Evolutionary conservation across 1,284 basidiomycete species (phyloP), one percentile per base, ranked within the genome.

Genomic region (Sparassis latifolia): DNA sequence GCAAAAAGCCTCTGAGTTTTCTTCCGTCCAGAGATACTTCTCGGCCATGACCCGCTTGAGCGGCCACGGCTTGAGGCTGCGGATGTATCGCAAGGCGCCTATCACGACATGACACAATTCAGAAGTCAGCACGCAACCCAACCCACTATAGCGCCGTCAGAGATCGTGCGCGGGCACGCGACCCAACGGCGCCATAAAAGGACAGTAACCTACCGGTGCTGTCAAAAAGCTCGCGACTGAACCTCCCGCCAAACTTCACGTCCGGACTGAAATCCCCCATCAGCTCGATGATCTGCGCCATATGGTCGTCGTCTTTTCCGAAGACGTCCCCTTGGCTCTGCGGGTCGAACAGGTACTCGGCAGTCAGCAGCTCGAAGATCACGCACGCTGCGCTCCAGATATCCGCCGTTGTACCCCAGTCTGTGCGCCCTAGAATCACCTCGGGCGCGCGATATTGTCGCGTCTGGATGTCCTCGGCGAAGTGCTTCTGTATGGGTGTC

Each of bases 401-500:
- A 67, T 96, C 92, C 28, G 83, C 92, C 44, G 81, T 81, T 31
- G 82, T 74, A 52, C 87, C 89, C 92, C 92, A 96, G 62, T 93
- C 92, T 39, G 80, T 82, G 47, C 82, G 78, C 29, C 93, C 92
- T 12, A 95, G 71, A 60, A 96, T 94, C 43, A 91, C 92, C 66
- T 96, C 92, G 3, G 93, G 93, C 33, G 87, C 82, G 53, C 92
- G 86, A 66, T 96, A 96, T 65, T 96, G 93, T 33, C 93, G 78
- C 35, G 93, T 96, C 70, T 96, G 93, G 55, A 96, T 96, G 66
- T 95, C 92, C 62, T 95, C 91, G 7, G 92, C 94, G 62, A 82
- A 95, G 65, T 94, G 92, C 57, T 83, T 80, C 62, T 79, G 86
- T 12, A 83, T 84, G 1, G 86, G 87, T 29, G 90, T 91, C 28